phyloP scores from a whole-genome alignment of 2,329 filamentous ascomycete species.

The Paraphaeosphaeria sporulosa region DNA sequence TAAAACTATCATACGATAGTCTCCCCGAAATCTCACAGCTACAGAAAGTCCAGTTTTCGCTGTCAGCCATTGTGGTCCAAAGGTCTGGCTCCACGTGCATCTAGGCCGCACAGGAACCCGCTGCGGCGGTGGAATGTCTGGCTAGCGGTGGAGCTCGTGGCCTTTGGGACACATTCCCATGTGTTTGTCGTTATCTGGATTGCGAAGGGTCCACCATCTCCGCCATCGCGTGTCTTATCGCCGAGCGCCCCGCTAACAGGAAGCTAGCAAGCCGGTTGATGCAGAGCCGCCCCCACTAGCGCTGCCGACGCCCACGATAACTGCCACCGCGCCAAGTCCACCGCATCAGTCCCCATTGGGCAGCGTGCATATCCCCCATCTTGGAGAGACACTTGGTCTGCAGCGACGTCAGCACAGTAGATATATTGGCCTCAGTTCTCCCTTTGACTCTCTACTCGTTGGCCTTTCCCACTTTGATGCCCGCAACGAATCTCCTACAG shows the following conservation, averaged over 20 bases:
- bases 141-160: neutral
- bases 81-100: conserved; percentile 11
- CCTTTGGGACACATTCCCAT: neutral
- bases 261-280: conserved; percentile 46
- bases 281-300: conserved; percentile 50
- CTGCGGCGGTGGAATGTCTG: conserved; percentile 2
- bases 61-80: too few relatives aligned
- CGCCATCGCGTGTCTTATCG: conserved; percentile 19
- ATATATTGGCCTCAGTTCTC: conserved; percentile 83
- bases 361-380: conserved; percentile 43
- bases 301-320: conserved; percentile 50
- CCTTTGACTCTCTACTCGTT: conserved; percentile 84
- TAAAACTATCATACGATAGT: too few relatives aligned
- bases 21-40: too few relatives aligned
- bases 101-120: neutral
- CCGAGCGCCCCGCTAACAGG: conserved; percentile 31
- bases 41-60: too few relatives aligned
- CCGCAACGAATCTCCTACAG: conserved; percentile 79
- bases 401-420: conserved; percentile 81
- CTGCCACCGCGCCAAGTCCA: conserved; percentile 49
- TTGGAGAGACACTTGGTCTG: conserved; percentile 68
- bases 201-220: conserved; percentile 10
- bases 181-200: neutral
- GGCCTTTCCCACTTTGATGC: conserved; percentile 81
- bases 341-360: conserved; percentile 40